Evolutionary conservation across 306 rosid genomes (phyloP).

Genomic region (Medicago ruthenica): DNA sequence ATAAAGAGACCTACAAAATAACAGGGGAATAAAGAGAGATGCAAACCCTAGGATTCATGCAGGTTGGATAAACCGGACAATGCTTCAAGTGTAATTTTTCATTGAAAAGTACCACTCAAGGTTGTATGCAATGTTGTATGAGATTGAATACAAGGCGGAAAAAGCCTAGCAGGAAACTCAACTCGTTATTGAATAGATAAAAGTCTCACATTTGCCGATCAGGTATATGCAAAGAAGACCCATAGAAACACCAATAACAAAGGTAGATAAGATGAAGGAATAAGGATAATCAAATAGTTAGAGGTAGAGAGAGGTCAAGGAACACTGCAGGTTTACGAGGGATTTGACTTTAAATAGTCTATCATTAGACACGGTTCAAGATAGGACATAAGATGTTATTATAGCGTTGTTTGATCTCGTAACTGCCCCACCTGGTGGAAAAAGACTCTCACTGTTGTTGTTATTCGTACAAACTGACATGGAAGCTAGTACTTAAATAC

Average conservation of each 20-base stretch:
- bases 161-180: not conserved
- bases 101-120: not conserved
- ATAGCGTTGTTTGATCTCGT: not conserved
- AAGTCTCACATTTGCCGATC: not conserved
- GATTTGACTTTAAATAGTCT: not conserved
- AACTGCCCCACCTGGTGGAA: not conserved
- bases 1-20: too few relatives aligned
- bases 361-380: not conserved
- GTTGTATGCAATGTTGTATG: not conserved
- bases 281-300: not conserved
- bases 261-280: not conserved
- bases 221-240: not conserved
- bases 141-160: not conserved
- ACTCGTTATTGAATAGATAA: not conserved
- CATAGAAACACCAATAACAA: not conserved
- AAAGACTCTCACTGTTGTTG: not conserved
- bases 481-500: conserved; percentile 12
- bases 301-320: not conserved
- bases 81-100: not conserved
- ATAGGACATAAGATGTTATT: not conserved
- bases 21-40: not conserved
- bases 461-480: not conserved
- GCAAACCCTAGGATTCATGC: not conserved
- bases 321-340: not conserved
- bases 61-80: not conserved